Base-by-base conservation (phyloP, 306 rosid genomes). In the Gillenia trifoliata region DNA sequence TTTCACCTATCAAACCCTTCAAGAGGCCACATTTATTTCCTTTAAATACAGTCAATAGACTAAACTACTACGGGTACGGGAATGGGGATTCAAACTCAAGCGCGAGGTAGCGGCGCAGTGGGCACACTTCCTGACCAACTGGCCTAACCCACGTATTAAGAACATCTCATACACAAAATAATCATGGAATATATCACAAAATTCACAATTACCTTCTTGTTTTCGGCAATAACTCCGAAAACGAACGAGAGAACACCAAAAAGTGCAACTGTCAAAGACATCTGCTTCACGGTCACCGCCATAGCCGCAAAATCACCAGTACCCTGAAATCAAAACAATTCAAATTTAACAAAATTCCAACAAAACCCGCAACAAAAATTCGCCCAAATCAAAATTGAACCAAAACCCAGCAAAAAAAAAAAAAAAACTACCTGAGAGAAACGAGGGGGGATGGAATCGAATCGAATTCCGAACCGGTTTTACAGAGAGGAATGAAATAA, bases 191-290 rank as follows among this genome's bases (percentile, higher is more conserved):
- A n/a, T n/a, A n/a, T n/a, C n/a, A n/a, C n/a, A n/a, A n/a, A n/a
- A n/a, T n/a, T n/a, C n/a, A n/a, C n/a, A n/a, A n/a, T n/a, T 74
- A 83, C 90, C 88, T 86, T 84, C 70, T 76, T 86, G 61, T 82
- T 84, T 52, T 86, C 90, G 20, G 90, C 90, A 31, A 83, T 12
- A 25, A 83, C 61, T 11, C 86, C 90, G 57, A 86, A 70, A 19
- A 79, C 0, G 69, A 86, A 86, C 16, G 90, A 86, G 16, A 78
- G 23, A 1, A 75, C 34, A 38, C 87, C 90, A 4, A 83, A 65
- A 43, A 49, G 12, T 0, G 72, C 67, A 43, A 86, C 88, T 54
- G 49, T 36, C 30, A 67, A 6, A 31, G 90, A 66, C 88, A 86
- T 76, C 20, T 52, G 57, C 73, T 47, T 81, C 36, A 76, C 75